phyloP scores from a whole-genome alignment of 2,329 filamentous ascomycete genomes.

The Phialocephala subalpina region DNA sequence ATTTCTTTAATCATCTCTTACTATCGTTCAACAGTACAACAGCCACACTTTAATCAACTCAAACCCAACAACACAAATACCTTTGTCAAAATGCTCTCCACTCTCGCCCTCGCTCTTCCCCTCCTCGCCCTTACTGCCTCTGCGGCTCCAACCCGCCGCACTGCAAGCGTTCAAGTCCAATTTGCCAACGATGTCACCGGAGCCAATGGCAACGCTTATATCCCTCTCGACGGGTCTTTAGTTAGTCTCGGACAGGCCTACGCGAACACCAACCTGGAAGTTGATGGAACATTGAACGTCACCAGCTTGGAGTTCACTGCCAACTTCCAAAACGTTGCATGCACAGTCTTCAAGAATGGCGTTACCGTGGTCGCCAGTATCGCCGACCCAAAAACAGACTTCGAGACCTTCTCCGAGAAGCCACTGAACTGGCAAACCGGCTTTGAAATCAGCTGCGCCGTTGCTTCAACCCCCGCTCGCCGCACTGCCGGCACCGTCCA shows the following conservation, averaged over 20 bases:
- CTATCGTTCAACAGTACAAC: constrained; percentile 15
- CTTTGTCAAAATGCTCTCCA: constrained; percentile 22
- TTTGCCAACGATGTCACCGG: constrained; percentile 25
- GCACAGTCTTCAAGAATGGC: constrained; percentile 19
- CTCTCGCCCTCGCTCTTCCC: constrained; percentile 20
- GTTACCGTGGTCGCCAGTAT: constrained; percentile 20
- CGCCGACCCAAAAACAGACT: constrained; percentile 18
- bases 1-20: constrained; percentile 15
- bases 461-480: background rate
- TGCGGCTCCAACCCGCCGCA: constrained; percentile 18
- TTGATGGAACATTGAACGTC: constrained; percentile 20
- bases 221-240: constrained; percentile 21
- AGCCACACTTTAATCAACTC: constrained; percentile 16
- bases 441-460: constrained; percentile 12
- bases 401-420: constrained; percentile 24
- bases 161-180: constrained; percentile 22
- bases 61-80: constrained; percentile 16
- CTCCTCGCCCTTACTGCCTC: constrained; percentile 19
- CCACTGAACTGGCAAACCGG: constrained; percentile 24
- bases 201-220: constrained; percentile 20
- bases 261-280: constrained; percentile 19
- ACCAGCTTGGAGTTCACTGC: constrained; percentile 26
- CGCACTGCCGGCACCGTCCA: constrained; percentile 19
- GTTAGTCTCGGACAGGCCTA: constrained; percentile 23
- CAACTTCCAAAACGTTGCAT: constrained; percentile 22